Conservation (phyloP, 495 filamentous ascomycete species). For the Penicillium flavigenum region DNA sequence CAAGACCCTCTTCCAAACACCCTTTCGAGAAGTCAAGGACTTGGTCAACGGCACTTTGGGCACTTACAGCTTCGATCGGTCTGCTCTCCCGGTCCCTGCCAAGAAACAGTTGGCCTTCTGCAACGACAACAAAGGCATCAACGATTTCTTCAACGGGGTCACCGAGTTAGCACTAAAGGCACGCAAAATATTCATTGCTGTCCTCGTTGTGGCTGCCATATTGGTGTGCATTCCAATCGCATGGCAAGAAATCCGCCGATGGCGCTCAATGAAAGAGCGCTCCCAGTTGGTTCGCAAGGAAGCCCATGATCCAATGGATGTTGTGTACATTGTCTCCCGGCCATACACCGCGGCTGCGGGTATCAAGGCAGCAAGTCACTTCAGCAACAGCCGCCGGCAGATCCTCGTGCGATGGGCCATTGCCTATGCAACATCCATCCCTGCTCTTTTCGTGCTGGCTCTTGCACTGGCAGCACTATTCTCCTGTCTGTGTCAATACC, state of each 20-base stretch:
- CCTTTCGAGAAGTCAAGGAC: constrained; percentile 75
- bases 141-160: constrained; percentile 79
- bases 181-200: constrained; percentile 69
- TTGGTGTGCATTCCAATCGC: constrained; percentile 74
- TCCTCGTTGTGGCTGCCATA: constrained; percentile 67
- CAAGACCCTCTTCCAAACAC: constrained; percentile 64
- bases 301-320: constrained; percentile 77
- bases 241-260: constrained; percentile 76
- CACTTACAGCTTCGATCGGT: constrained; percentile 72
- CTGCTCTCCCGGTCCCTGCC: constrained; percentile 71
- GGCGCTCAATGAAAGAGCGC: constrained; percentile 67
- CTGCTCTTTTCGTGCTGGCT: constrained; percentile 83
- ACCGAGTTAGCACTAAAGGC: constrained; percentile 58
- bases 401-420: constrained; percentile 78
- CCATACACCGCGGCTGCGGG: constrained; percentile 71
- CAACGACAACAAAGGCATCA: constrained; percentile 77
- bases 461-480: constrained; percentile 84
- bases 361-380: constrained; percentile 67
- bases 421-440: constrained; percentile 79
- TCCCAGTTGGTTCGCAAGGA: constrained; percentile 63
- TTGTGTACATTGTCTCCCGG: constrained; percentile 81
- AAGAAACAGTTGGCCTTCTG: constrained; percentile 87
- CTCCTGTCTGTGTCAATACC: constrained; percentile 79
- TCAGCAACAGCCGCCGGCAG: constrained; percentile 65
- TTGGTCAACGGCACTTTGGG: constrained; percentile 65